Evolutionary conservation across 2,329 filamentous ascomycete genomes (phyloP), one percentile per base, ranked within the genome.

Genomic region (Tolypocladium ophioglossoides): DNA sequence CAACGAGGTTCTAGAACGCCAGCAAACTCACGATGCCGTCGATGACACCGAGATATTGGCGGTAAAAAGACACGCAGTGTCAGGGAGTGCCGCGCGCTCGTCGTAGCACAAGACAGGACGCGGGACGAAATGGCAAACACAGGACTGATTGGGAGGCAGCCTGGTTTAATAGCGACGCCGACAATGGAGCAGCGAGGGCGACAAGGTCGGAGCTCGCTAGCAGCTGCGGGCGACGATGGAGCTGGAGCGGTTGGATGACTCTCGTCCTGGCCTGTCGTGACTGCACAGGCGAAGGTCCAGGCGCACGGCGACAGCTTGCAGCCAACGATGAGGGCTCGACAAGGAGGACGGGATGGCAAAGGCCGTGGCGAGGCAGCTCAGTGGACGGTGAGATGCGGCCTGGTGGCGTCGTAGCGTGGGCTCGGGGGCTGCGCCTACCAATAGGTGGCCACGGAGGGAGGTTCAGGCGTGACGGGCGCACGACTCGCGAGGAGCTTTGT

Each of bases 371-470:
- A 49, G 27, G 51, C 47, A 38, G 49, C 52, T 52, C 52, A 46
- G 54, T 54, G 44, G 41, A 22, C 16, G 40, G 27, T 30, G 27
- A 22, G 18, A 38, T 18, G 38, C 50, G 38, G 50, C 27, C 38
- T 18, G 50, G 58, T 57, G 55, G 58, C 56, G 57, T 55, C 53
- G 49, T 47, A 55, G 53, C 55, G 57, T 55, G 51, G 50, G 49
- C 56, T 54, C 51, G 44, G 50, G 49, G 51, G 32, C 49, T 50
- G 57, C 52, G 52, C 54, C 58, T 57, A 51, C 57, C 55, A 61
- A 56, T 54, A 55, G 49, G 22, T 41, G 52, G 52, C 37, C 41
- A 54, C 16, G 47, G 41, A 53, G 34, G 47, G 38, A 35, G 52
- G 50, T 22, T 50, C 52, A 56, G 54, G 55, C 52, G 55, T 44